Base-by-base conservation (phyloP, 2,329 filamentous ascomycete species). In the Monascus ruber region DNA sequence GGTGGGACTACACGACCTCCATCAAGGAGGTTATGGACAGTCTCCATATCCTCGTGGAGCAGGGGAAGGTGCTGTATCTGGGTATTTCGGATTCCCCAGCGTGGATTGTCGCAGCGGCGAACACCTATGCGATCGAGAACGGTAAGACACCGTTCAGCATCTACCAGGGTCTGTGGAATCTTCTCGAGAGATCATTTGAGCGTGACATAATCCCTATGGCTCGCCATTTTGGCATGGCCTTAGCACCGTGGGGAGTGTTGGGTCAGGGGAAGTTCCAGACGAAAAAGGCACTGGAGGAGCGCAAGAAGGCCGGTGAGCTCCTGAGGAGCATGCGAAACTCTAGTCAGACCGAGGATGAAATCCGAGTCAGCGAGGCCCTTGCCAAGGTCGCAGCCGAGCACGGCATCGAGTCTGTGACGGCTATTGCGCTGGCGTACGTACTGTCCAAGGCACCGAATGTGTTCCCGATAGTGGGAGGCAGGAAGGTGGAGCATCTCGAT, bases 391-490 rank as follows among this genome's bases (percentile, higher is more conserved):
- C 74, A 0, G 66, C 68, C 5, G 64, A 70, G 42, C 73, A 79
- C 47, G 71, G 72, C 1, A 64, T 70, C 1, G 64, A 71, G 27
- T 62, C 55, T 2, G 69, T 84, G 36, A 81, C 77, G 4, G 72
- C 72, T 31, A 63, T 84, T 28, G 82, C 83, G 6, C 61, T 87
- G 24, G 82, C 83, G 2, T 87, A 87, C 52, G 77, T 86, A 9
- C 73, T 83, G 70, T 72, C 77, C 47, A 85, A 86, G 63, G 67
- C 78, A 1, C 74, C 80, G 0, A 77, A 84, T 50, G 78, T 86
- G 8, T 85, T 84, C 53, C 83, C 83, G 1, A 77, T 87, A 32
- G 68, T 85, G 4, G 82, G 83, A 7, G 79, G 79, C 0, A 71
- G 81, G 7, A 85, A 78, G 49, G 58, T 83, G 6, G 75, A 80